Base-by-base conservation (phyloP, 2,329 filamentous ascomycete species). In the Paraphoma chrysanthemicola region DNA sequence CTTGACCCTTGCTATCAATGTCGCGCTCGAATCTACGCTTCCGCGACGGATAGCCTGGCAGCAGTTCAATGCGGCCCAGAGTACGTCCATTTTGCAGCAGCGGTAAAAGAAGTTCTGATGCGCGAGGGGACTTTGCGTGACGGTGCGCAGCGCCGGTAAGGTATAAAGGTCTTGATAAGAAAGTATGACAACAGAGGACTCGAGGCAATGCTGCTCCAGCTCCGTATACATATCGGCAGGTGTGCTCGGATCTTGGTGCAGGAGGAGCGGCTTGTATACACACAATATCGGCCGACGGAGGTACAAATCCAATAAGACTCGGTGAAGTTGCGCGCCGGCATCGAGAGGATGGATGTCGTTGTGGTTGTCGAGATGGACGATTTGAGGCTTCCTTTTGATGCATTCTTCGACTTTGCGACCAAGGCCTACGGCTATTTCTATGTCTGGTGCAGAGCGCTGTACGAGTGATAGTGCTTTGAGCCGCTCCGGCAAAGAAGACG, bases 1-100 rank as follows among this genome's bases (percentile, higher is more conserved):
- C 30, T 64, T 43, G 9, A 67, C 60, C 4, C 54, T 51, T 2
- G 17, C 45, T n/a, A 63, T 18, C n/a, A 63, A 17, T 3, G 8
- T 42, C 16, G 39, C 8, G 39, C 14, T 42, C 14, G 33, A 10
- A 36, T 36, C 33, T 14, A 7, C 33, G 3, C 33, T 14, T 3
- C 11, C 16, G 10, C 50, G 8, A 30, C 42, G 51, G 1, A 51
- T 42, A 10, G 55, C n/a, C 44, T 68, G 66, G 50, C 73, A 77
- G 12, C 74, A 51, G 17, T 61, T 64, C 6, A 76, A 57, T 6
- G 72, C 73, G 2, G 71, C 69, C 60, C 64, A 70, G 2, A 74
- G 47, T 7, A 74, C 56, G 38, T 76, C 73, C 6, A 60, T 65
- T 12, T 71, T 70, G 52, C 68, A 76, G 31, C 69, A 56, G 1